Conservation (phyloP, 345 rosid species). For the Aurinia saxatilis region DNA sequence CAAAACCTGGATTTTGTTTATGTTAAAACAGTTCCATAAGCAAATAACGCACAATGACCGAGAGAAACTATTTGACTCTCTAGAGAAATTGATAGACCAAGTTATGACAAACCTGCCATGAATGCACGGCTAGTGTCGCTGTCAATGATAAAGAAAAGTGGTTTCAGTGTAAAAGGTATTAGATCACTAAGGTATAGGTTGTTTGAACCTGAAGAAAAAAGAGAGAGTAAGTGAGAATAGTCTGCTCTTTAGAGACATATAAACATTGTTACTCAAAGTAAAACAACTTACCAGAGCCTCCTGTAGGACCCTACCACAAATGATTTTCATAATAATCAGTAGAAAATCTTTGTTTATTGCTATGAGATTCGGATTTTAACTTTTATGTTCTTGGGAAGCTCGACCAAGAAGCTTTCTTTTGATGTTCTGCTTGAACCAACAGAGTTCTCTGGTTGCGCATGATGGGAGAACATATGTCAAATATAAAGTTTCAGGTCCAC, state of each 20-base stretch:
- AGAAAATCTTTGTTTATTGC: slow-evolving; percentile 43
- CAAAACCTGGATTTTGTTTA: slow-evolving; percentile 49
- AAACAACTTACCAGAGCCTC: slow-evolving; percentile 52
- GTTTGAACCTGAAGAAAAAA: slow-evolving; percentile 50
- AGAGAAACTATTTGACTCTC: slow-evolving; percentile 14
- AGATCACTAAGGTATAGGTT: slow-evolving; percentile 86
- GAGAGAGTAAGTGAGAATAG: slow-evolving; percentile 2
- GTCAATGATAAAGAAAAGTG: slow-evolving; percentile 88
- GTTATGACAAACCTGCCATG: slow-evolving; percentile 99
- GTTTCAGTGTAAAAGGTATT: slow-evolving; percentile 88
- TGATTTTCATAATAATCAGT: slow-evolving; percentile 39
- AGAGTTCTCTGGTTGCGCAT: slow-evolving; percentile 39
- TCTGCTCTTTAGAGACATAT: background rate
- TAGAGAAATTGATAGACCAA: slow-evolving; percentile 18
- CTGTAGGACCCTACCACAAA: slow-evolving; percentile 78
- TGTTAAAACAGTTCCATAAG: background rate
- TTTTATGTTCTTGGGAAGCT: slow-evolving; percentile 43
- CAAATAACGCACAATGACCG: background rate
- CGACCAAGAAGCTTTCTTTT: slow-evolving; percentile 45
- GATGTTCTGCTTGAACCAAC: slow-evolving; percentile 57
- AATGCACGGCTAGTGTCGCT: slow-evolving; percentile 98
- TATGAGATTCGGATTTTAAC: slow-evolving; percentile 37
- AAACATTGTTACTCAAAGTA: background rate
- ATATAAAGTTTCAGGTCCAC: slow-evolving; percentile 67
- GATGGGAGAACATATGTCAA: slow-evolving; percentile 62